phyloP scores from a whole-genome alignment of 371 early-diverging fungal genomes.

The Syncephalastrum sp. region DNA sequence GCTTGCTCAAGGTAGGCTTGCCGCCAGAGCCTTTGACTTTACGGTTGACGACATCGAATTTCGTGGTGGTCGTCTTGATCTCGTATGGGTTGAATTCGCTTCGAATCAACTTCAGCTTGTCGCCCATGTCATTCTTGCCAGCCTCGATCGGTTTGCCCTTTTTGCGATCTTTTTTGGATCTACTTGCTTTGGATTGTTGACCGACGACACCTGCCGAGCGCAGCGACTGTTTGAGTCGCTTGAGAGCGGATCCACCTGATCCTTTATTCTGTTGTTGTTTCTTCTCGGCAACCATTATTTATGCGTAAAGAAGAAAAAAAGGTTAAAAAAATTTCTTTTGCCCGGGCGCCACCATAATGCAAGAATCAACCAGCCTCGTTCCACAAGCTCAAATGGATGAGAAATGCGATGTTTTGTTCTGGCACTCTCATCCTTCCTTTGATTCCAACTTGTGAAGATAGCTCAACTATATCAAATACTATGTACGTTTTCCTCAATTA shows the following conservation, averaged over 20 bases:
- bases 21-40: conserved; percentile 83
- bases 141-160: conserved; percentile 54
- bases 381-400: too few species aligned
- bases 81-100: conserved; percentile 89
- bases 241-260: conserved; percentile 68
- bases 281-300: too few species aligned
- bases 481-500: too few species aligned
- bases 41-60: conserved; percentile 87
- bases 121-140: conserved; percentile 53
- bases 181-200: conserved; percentile 55
- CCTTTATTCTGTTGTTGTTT: conserved; percentile 14
- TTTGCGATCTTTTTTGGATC: conserved; percentile 65
- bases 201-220: conserved; percentile 81
- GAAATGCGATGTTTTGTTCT: too few species aligned
- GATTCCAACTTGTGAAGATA: too few species aligned
- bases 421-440: too few species aligned
- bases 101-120: conserved; percentile 54
- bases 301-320: too few species aligned
- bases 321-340: too few species aligned
- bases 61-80: conserved; percentile 69
- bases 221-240: conserved; percentile 74
- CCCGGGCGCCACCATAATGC: too few species aligned
- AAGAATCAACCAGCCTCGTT: too few species aligned
- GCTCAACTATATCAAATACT: too few species aligned
- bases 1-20: conserved; percentile 77